Percentiles rank a stretch among this genome's conserved stretches.
Conservation (phyloP, 1,139 yeast species). For the Kodamaea sp. region DNA sequence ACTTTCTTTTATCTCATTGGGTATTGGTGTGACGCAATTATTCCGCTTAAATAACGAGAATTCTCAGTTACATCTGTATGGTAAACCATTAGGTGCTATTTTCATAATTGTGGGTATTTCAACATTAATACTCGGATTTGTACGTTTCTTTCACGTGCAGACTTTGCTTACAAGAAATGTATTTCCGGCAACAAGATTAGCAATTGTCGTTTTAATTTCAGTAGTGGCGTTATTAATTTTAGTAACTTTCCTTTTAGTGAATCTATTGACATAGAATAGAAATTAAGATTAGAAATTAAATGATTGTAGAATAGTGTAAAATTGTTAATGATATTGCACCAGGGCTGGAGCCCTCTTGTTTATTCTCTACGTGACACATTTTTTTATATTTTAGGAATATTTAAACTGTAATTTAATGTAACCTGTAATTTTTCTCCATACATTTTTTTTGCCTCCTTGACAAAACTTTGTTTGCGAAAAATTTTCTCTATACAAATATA, state of each 20-base stretch:
- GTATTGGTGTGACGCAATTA: constrained; percentile 42
- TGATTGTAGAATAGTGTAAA: no score
- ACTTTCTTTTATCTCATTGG: constrained; percentile 39
- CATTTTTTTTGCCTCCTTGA: no score
- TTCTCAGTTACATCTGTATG: constrained; percentile 19
- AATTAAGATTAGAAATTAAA: no score
- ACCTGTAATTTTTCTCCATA: no score
- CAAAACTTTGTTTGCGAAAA: no score
- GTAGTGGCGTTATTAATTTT: constrained; percentile 25
- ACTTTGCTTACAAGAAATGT: constrained; percentile 36
- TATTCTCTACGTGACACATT: no score
- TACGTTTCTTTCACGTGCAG: constrained; percentile 41
- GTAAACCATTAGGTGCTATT: constrained; percentile 36
- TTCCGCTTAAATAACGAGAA: constrained; percentile 30
- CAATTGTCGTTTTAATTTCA: constrained; percentile 28
- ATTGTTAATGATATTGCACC: no score
- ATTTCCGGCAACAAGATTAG: constrained; percentile 43
- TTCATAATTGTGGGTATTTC: constrained; percentile 36
- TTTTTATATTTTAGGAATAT: no score
- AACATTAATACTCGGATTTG: constrained; percentile 31
- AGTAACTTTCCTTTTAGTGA: constrained; percentile 15
- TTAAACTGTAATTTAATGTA: no score
- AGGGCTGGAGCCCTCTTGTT: no score
- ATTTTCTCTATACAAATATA: no score
- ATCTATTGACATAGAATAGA: neutral